Evolutionary conservation across 1,284 basidiomycete genomes (phyloP), one percentile per base, ranked within the genome.

Genomic region (Earliella scabrosa): DNA sequence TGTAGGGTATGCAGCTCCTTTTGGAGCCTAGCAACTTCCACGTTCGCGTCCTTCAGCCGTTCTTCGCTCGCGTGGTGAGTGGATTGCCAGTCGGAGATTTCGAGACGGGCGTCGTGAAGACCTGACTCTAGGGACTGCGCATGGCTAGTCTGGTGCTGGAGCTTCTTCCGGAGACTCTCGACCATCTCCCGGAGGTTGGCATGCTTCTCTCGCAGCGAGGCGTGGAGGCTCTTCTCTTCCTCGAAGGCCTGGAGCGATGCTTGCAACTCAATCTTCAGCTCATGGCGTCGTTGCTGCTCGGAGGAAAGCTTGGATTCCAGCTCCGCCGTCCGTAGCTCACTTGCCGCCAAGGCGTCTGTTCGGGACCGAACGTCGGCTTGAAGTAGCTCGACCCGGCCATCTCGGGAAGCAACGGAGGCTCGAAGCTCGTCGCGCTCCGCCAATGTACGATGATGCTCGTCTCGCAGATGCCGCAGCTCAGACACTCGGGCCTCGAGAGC

Each of bases 391-490:
- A 63, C 14, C 8, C 43, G 46, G 31, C 29, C 35, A 38, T 64
- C 54, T 20, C 54, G 54, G 23, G 54, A 50, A 26, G 50, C 38
- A 35, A 64, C 18, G 5, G 39, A 39, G 10, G 24, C 27, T n/a
- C 39, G 43, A 6, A 63, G 46, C n/a, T 50, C 50, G 35, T 40
- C 51, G 27, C 52, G 46, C 39, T 63, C 58, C 20, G 45, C 46
- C 44, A 53, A 26, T n/a, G 62, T 29, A 20, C 34, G 39, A 8
- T 45, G 39, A 36, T 54, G 57, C 24, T 52, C 54, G 16, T 52
- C 57, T 21, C 52, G 56, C 38, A 64, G 39, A 9, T 29, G 34
- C 1, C 45, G 29, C 4, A 64, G 49, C 18, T 56, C 54, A 14
- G 38, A 32, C n/a, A 43, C 34, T 4, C 36, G 58, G n/a, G 44